Conservation (phyloP, 2,329 filamentous ascomycete species). For the Ophiosphaerella korrae region DNA sequence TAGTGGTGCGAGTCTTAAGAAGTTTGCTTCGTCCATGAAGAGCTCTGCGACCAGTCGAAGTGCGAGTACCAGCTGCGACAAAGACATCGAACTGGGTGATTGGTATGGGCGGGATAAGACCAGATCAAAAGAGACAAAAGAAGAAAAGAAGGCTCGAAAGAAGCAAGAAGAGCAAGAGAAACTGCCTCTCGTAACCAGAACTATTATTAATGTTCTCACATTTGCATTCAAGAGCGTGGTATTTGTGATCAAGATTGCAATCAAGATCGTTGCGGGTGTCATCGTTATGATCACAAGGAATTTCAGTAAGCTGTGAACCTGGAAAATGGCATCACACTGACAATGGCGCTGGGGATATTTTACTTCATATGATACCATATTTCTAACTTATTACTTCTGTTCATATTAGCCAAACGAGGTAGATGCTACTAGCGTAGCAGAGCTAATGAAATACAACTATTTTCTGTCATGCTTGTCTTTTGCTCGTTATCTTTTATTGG, state of each 20-base stretch:
- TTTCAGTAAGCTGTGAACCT: constrained; percentile 38
- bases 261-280: constrained; percentile 49
- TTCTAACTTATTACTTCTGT: not conserved
- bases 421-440: not conserved
- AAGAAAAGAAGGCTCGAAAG: constrained; percentile 35
- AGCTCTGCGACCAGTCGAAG: constrained; percentile 20
- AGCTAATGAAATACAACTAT: not conserved
- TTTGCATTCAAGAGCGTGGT: constrained; percentile 51
- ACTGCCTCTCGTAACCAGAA: constrained; percentile 47
- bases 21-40: constrained; percentile 27
- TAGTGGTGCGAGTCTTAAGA: constrained; percentile 22
- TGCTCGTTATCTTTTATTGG: no score
- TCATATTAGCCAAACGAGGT: not conserved
- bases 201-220: constrained; percentile 47
- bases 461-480: no score
- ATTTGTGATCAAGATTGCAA: constrained; percentile 48
- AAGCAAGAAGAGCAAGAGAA: constrained; percentile 41
- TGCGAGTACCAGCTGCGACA: constrained; percentile 35
- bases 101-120: constrained; percentile 43
- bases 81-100: constrained; percentile 45
- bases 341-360: not conserved
- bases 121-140: constrained; percentile 13
- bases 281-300: constrained; percentile 46
- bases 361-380: not conserved
- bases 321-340: not conserved